These are phyloP conservation scores for Epichloe elymi DNA, from an alignment of 2,329 filamentous ascomycete genomes.

Conservation along the genomic window DNA sequence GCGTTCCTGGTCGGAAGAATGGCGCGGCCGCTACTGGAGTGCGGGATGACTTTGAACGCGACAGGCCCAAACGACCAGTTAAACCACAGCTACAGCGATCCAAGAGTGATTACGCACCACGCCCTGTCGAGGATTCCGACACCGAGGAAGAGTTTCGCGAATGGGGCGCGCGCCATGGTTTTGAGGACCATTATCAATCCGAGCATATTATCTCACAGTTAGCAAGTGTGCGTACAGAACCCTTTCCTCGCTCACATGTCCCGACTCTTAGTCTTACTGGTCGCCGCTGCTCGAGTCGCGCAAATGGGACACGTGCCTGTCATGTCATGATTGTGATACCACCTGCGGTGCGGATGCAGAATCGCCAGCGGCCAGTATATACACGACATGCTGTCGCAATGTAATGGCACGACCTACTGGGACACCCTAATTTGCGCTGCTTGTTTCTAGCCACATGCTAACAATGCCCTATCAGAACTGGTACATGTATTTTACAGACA, in stretches of 20 bases:
- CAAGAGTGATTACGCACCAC: slow-evolving; percentile 40
- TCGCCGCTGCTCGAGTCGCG: slow-evolving; percentile 1
- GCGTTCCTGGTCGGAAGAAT: slow-evolving; percentile 31
- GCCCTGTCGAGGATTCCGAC: slow-evolving; percentile 27
- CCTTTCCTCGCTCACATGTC: background rate
- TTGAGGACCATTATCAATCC: slow-evolving; percentile 83
- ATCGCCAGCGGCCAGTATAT: background rate
- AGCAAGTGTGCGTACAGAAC: slow-evolving; percentile 49
- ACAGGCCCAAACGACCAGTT: slow-evolving; percentile 23
- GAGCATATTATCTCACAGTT: slow-evolving; percentile 78
- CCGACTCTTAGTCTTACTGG: background rate
- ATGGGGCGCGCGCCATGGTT: slow-evolving; percentile 65
- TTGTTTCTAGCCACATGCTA: background rate
- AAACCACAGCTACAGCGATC: slow-evolving; percentile 43
- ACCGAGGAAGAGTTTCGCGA: slow-evolving; percentile 32
- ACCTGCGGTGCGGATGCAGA: background rate
- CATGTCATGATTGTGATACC: slow-evolving; percentile 4
- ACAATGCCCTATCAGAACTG: slow-evolving; percentile 52
- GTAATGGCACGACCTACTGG: background rate
- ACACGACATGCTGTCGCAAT: background rate
- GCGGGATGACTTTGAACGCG: slow-evolving; percentile 21
- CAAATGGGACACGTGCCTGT: slow-evolving; percentile 4
- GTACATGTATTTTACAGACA: slow-evolving; percentile 99
- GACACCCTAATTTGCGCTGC: background rate
- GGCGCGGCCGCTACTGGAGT: slow-evolving; percentile 14